Base-by-base conservation (phyloP, 129 eudicot genomes). In the Helianthus annuus region DNA sequence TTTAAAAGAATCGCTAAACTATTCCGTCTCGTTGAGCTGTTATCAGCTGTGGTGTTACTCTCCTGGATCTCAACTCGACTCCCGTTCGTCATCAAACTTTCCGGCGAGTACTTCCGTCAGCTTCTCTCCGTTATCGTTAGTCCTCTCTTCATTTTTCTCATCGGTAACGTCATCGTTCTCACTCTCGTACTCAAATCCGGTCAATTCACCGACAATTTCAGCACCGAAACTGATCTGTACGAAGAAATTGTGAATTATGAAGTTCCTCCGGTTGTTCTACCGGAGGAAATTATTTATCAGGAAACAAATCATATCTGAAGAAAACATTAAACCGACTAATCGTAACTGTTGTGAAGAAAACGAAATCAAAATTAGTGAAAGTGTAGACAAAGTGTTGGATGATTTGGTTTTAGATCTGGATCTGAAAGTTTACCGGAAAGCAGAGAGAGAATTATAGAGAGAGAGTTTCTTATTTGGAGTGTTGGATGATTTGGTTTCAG, bases 101-200 rank as follows among this genome's bases (percentile, higher is more conserved):
- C 80, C 69, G 75, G 83, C 71, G 82, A 84, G 54, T 89, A 85
- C 34, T 76, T 84, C 73, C 92, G 87, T 9, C 82, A 34, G 27
- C 56, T 87, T 60, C 3, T 84, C 15, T 24, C 81, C 12, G 14
- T 87, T 70, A 7, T 87, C 75, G 36, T 85, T 32, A 87, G 85
- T 63, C 96, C 89, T 11, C 81, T 87, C 76, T 89, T 84, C 69
- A 80, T 89, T 38, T 93, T 93, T 82, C 68, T 87, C 0, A 71
- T 93, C 76, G 71, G 97, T 60, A 93, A 93, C 72, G 80, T 78
- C 48, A 89, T 93, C 19, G 97, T 93, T 13, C 56, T 93, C 10
- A 84, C 85, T 27, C 89, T 93, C 6, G 69, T 92, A 14, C 45
- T 81, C 29, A 92, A 89, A 64, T 89, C 96, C 67, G 89, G 96